These are phyloP conservation scores for Lactarius vividus DNA, from an alignment of 768 basidiomycete genomes.

Conservation along the genomic window DNA sequence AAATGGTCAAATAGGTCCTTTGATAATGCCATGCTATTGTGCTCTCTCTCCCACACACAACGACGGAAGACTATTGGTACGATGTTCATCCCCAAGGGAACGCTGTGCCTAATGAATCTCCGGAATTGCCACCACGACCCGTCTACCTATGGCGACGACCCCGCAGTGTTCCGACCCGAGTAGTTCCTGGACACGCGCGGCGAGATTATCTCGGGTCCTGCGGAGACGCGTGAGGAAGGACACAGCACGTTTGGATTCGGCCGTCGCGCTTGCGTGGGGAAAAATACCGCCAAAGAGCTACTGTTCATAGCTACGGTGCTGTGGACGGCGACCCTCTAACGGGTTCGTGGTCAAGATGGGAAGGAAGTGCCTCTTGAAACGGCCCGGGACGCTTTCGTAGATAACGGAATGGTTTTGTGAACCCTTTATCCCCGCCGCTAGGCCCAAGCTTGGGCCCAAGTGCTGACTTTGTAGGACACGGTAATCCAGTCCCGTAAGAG, in stretches of 20 bases:
- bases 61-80: slow-evolving; percentile 29
- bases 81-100: background rate
- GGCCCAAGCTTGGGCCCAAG: too few relatives aligned
- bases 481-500: slow-evolving; percentile 21
- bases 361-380: slow-evolving; percentile 5
- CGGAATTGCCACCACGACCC: background rate
- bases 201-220: background rate
- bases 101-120: background rate
- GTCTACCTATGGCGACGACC: slow-evolving; percentile 18
- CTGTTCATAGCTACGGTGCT: slow-evolving; percentile 8
- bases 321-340: slow-evolving; percentile 23
- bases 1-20: background rate
- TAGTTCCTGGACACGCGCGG: slow-evolving; percentile 16
- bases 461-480: background rate
- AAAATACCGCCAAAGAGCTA: slow-evolving; percentile 21
- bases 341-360: slow-evolving; percentile 9
- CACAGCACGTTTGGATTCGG: background rate
- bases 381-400: background rate
- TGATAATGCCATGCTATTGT: background rate
- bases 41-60: background rate
- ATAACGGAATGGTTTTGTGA: slow-evolving; percentile 11
- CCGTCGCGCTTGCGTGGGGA: background rate
- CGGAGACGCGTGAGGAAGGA: slow-evolving; percentile 13
- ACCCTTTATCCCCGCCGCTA: too few relatives aligned
- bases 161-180: slow-evolving; percentile 22